These are phyloP conservation scores for Petasospora fabianii DNA, from an alignment of 1,139 yeast species.

Conservation along the genomic window DNA sequence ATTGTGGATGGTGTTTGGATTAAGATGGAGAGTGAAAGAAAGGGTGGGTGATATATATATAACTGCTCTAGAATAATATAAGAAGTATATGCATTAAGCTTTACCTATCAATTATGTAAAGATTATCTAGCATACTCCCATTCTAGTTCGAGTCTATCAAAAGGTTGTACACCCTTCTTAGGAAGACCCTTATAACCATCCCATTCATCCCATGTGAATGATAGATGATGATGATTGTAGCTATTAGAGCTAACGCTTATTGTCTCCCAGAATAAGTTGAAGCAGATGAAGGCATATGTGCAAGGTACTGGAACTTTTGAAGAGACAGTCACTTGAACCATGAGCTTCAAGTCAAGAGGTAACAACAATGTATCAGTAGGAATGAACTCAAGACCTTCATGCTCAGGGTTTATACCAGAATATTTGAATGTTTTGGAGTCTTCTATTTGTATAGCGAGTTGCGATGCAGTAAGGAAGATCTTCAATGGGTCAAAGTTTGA, in stretches of 20 bases:
- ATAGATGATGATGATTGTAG: not conserved
- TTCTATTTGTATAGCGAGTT: not conserved
- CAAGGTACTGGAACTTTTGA: slow-evolving; percentile 2
- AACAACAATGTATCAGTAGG: not conserved
- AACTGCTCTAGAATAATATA: slow-evolving; percentile 21
- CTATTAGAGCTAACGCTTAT: not conserved
- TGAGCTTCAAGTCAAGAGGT: slow-evolving; percentile 6
- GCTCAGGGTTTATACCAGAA: not conserved
- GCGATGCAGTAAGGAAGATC: too few species aligned
- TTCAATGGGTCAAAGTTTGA: too few species aligned
- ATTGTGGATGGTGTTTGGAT: slow-evolving; percentile 57
- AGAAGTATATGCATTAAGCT: not conserved
- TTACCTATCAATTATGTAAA: not conserved
- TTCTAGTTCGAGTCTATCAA: slow-evolving; percentile 35
- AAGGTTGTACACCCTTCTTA: slow-evolving; percentile 49
- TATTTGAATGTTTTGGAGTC: not conserved
- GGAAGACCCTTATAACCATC: slow-evolving; percentile 70
- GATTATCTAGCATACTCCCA: slow-evolving; percentile 22
- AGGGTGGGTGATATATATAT: slow-evolving; percentile 66
- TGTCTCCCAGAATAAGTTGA: slow-evolving; percentile 33
- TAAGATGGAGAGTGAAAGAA: slow-evolving; percentile 44
- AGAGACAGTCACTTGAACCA: not conserved
- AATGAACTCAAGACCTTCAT: not conserved
- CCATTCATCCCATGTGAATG: slow-evolving; percentile 56
- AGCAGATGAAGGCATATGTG: slow-evolving; percentile 34